Conservation (phyloP, 805 yeast genomes). For the Candida koratica region DNA sequence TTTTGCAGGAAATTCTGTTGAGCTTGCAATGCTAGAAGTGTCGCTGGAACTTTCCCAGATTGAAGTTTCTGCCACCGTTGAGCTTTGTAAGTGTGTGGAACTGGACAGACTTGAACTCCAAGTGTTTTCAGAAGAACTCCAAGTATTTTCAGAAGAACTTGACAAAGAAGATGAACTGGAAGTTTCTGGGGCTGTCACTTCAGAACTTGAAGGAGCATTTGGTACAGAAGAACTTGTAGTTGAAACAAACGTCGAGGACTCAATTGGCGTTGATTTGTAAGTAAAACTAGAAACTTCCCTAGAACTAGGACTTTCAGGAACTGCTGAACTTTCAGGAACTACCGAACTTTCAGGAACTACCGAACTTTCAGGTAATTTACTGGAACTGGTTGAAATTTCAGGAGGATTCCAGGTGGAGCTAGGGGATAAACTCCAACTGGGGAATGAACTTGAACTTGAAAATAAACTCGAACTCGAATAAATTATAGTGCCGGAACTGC, state of each 20-base stretch:
- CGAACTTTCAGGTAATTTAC: too few relatives aligned
- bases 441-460: too few relatives aligned
- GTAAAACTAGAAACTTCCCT: too few relatives aligned
- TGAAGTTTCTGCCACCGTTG: not conserved
- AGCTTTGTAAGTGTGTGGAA: not conserved
- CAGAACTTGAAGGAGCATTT: not conserved
- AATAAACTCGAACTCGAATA: too few relatives aligned
- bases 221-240: not conserved
- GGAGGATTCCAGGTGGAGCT: too few relatives aligned
- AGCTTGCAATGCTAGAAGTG: not conserved
- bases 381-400: too few relatives aligned
- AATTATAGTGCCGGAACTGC: too few relatives aligned
- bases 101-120: not conserved
- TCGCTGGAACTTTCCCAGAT: not conserved
- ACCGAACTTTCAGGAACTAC: too few relatives aligned
- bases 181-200: not conserved
- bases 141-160: not conserved
- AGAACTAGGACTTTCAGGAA: too few relatives aligned
- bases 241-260: not conserved
- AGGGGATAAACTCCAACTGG: too few relatives aligned
- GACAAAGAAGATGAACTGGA: conserved; percentile 1
- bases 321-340: too few relatives aligned
- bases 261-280: too few relatives aligned
- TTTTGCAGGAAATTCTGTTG: not conserved
- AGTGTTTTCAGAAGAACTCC: not conserved